Conservation (phyloP, 2,329 filamentous ascomycete species). For the Fusarium coffeatum region DNA sequence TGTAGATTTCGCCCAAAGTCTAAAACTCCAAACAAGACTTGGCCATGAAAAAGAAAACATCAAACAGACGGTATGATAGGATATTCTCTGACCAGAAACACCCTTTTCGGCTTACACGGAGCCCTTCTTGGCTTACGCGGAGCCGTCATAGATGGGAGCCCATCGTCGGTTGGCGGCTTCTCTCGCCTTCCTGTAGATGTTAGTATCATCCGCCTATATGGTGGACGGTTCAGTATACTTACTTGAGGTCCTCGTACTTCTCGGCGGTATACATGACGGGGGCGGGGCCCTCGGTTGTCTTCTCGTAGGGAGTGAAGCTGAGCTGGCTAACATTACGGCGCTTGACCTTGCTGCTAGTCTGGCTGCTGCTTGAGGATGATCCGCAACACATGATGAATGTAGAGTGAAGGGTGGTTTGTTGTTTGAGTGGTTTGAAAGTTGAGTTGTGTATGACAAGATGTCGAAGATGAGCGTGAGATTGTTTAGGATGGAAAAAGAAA, state of each 20-base stretch:
- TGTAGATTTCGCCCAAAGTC: background rate
- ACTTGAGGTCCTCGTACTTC: background rate
- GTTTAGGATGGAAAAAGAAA: background rate
- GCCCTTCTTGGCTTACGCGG: too few relatives aligned
- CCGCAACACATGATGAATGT: background rate
- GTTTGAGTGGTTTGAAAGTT: background rate
- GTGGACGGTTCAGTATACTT: background rate
- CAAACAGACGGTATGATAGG: background rate
- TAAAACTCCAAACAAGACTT: background rate
- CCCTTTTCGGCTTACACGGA: background rate
- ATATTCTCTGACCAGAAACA: background rate
- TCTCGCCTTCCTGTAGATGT: background rate
- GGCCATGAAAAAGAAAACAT: background rate
- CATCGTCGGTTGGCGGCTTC: background rate
- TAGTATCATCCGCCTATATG: background rate
- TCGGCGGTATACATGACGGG: background rate
- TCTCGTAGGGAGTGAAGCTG: background rate
- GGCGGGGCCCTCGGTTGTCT: background rate
- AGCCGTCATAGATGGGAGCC: background rate
- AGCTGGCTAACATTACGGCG: background rate
- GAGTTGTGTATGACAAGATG: background rate
- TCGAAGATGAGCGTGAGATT: background rate
- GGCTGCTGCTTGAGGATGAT: background rate
- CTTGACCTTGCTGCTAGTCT: background rate
- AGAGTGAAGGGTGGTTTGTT: background rate